Evolutionary conservation across 192 early-diverging fungal species (phyloP).

Genomic region (Chytriomyces sp.): DNA sequence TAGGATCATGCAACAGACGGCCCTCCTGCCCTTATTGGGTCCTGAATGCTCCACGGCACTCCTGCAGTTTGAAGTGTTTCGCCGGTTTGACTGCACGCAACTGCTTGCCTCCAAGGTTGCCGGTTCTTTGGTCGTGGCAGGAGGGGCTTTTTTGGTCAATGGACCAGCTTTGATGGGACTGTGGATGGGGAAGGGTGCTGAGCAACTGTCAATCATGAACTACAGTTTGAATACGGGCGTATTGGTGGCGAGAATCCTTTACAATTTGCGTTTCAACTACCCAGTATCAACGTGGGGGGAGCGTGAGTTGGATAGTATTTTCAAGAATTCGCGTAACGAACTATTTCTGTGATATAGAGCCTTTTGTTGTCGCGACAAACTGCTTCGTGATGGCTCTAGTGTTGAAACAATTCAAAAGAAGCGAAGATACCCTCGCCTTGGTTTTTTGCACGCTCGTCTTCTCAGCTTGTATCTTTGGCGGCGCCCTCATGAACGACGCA

Average conservation of each 20-base stretch:
- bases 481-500: conserved; percentile 48
- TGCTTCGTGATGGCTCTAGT: conserved; percentile 65
- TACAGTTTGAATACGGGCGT: conserved; percentile 83
- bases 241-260: conserved; percentile 76
- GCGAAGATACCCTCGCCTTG: conserved; percentile 36
- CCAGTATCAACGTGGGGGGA: conserved; percentile 76
- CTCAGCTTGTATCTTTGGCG: too few species aligned
- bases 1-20: neutral
- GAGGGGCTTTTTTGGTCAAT: conserved; percentile 87
- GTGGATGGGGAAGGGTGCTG: conserved; percentile 67
- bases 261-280: conserved; percentile 81
- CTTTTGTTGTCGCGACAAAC: conserved; percentile 86
- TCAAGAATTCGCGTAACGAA: too few species aligned
- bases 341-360: conserved; percentile 54
- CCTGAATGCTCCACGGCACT: conserved; percentile 76
- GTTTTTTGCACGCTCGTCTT: conserved; percentile 51
- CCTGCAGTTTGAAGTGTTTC: conserved; percentile 68
- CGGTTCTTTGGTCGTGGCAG: conserved; percentile 87
- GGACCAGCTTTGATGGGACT: conserved; percentile 95
- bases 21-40: conserved; percentile 72
- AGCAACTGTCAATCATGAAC: conserved; percentile 77
- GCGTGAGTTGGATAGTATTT: conserved; percentile 35
- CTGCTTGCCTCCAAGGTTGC: conserved; percentile 85
- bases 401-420: conserved; percentile 36
- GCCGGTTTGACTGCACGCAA: conserved; percentile 76